phyloP scores from a whole-genome alignment of 176 grass and related monocot species.

The Guadua angustifolia region DNA sequence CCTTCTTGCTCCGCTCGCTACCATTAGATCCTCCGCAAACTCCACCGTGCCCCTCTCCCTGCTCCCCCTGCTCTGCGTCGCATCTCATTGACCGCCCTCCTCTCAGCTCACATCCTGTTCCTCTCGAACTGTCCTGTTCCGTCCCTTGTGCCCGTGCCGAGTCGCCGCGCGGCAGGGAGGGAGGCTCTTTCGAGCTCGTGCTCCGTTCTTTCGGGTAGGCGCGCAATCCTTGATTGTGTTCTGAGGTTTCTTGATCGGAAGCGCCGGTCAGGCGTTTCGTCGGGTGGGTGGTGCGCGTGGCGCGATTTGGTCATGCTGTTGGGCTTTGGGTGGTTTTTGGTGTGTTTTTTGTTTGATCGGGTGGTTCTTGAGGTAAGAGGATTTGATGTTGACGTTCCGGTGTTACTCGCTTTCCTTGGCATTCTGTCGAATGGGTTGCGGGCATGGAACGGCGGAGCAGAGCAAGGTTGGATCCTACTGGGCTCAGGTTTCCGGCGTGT shows the following conservation, averaged over 20 bases:
- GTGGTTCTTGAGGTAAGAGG: background rate
- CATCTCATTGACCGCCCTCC: conserved; percentile 38
- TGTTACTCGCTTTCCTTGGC: conserved; percentile 3
- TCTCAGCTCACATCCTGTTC: background rate
- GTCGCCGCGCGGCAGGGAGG: background rate
- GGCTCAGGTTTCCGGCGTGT: background rate
- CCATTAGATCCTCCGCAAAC: conserved; percentile 59
- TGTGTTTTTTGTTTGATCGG: conserved; percentile 19
- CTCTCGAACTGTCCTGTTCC: background rate
- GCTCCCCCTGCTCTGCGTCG: conserved; percentile 8
- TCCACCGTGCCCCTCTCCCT: background rate
- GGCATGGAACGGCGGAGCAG: background rate
- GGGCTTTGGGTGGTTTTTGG: background rate
- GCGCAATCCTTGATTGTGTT: conserved; percentile 19
- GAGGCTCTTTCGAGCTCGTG: background rate
- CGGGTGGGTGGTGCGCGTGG: background rate
- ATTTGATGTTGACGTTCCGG: conserved; percentile 18
- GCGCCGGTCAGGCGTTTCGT: conserved; percentile 30
- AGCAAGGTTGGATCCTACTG: conserved; percentile 3
- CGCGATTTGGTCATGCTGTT: background rate
- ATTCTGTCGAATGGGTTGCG: conserved; percentile 42
- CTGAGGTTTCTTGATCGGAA: conserved; percentile 13
- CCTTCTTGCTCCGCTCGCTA: conserved; percentile 46
- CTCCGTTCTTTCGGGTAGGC: conserved; percentile 8
- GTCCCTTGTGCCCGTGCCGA: background rate